A percentile compares a stretch with the other conserved stretches of the same genome.
Conservation (phyloP, 2,329 filamentous ascomycete genomes). For the Nothophoma quercina region DNA sequence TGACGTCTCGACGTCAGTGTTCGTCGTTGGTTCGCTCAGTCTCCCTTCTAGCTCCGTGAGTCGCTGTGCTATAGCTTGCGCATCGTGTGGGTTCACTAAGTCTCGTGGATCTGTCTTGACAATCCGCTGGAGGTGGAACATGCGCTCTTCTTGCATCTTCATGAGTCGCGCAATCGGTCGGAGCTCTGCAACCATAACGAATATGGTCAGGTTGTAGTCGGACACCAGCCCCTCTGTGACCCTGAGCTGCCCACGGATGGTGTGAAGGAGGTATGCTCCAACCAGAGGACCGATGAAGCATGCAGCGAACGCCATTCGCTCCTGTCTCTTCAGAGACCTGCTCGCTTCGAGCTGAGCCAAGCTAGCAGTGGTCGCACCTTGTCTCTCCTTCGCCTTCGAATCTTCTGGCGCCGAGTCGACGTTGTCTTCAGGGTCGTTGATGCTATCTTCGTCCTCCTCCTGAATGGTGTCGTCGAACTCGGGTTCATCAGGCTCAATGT, state of each 20-base stretch:
- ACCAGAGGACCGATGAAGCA: conserved; percentile 82
- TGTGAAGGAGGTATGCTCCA: conserved; percentile 84
- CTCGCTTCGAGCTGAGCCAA: conserved; percentile 53
- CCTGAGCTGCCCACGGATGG: conserved; percentile 80
- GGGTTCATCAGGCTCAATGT: conserved; percentile 30
- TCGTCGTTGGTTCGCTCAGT: conserved; percentile 53
- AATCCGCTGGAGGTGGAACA: conserved; percentile 79
- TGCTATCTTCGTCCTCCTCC: conserved; percentile 40
- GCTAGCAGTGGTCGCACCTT: conserved; percentile 3
- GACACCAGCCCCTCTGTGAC: conserved; percentile 88
- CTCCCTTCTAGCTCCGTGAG: conserved; percentile 74
- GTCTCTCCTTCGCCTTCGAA: conserved; percentile 9
- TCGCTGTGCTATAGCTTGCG: conserved; percentile 62
- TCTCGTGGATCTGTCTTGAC: conserved; percentile 54
- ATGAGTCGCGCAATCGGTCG: conserved; percentile 83
- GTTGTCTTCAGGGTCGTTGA: conserved; percentile 21
- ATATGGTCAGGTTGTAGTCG: conserved; percentile 91
- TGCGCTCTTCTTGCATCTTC: conserved; percentile 79
- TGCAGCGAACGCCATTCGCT: conserved; percentile 74
- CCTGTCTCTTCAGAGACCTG: conserved; percentile 74
- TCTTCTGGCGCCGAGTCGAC: conserved; percentile 15
- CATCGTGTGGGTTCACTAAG: conserved; percentile 22
- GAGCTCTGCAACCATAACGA: conserved; percentile 85
- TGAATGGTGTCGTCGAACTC: conserved; percentile 33
- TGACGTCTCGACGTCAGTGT: conserved; percentile 46